phyloP scores from a whole-genome alignment of 306 rosid species.

The Coriaria nepalensis region DNA sequence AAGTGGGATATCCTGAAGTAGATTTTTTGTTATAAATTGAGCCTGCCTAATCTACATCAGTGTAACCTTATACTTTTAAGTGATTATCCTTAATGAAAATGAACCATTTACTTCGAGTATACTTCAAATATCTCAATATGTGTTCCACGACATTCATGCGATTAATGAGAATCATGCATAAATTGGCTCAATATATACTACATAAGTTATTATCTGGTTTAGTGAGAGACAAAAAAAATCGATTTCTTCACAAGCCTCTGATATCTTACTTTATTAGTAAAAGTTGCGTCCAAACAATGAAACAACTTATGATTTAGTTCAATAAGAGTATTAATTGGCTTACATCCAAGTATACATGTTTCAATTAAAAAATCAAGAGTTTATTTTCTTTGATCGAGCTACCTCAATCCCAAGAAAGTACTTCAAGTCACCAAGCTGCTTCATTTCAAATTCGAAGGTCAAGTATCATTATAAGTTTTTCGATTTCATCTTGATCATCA shows the following conservation, averaged over 20 bases:
- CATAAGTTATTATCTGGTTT: neutral
- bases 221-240: neutral
- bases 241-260: neutral
- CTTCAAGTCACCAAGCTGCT: no score
- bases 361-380: neutral
- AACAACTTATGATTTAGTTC: neutral
- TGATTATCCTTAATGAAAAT: neutral
- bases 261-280: neutral
- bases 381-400: no score
- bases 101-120: neutral
- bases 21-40: neutral
- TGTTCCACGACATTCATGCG: neutral
- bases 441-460: neutral
- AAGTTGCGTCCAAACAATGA: neutral
- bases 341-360: neutral
- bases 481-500: neutral
- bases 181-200: neutral
- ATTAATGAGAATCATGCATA: neutral
- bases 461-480: neutral
- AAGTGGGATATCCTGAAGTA: neutral
- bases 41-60: neutral
- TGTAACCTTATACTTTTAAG: neutral
- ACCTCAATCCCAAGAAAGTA: no score
- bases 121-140: neutral
- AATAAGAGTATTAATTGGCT: neutral